Conservation (phyloP, 2,329 filamentous ascomycete genomes). For the Colletotrichum tamarilloi region DNA sequence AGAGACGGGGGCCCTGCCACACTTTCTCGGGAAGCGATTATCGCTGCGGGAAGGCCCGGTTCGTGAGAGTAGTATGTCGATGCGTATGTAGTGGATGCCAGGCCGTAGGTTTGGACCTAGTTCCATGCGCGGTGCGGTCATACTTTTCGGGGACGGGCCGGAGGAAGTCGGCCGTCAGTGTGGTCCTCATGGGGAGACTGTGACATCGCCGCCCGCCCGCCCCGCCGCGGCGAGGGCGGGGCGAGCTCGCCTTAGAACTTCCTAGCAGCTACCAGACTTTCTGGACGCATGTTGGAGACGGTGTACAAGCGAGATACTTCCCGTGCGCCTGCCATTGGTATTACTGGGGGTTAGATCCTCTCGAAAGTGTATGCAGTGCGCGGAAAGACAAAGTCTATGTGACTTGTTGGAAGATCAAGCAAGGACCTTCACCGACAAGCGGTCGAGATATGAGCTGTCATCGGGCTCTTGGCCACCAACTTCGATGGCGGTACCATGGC, state of each 20-base stretch:
- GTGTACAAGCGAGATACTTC: conserved; percentile 14
- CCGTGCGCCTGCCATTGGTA: not conserved
- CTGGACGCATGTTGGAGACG: conserved; percentile 1
- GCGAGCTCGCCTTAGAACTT: not conserved
- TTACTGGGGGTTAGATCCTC: conserved; percentile 13
- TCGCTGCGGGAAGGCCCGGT: conserved; percentile 29
- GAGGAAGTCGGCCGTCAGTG: conserved; percentile 20
- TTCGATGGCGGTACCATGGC: conserved; percentile 1
- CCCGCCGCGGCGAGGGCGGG: conserved; percentile 2
- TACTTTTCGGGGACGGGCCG: conserved; percentile 29
- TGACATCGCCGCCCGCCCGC: conserved; percentile 24
- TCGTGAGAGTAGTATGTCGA: not conserved
- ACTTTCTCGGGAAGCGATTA: conserved; percentile 20
- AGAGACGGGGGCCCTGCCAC: not conserved
- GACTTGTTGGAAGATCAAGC: not conserved
- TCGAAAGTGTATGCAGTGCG: not conserved
- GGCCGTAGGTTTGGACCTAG: not conserved
- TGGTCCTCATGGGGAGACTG: conserved; percentile 4
- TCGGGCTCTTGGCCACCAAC: not conserved
- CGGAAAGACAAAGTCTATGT: not conserved
- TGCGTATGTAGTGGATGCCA: conserved; percentile 9
- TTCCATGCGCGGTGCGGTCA: conserved; percentile 27
- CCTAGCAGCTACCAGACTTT: conserved; percentile 1
- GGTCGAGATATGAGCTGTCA: conserved; percentile 24
- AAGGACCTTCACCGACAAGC: conserved; percentile 8